Percentiles rank a stretch among this genome's conserved stretches.
phyloP scores from a whole-genome alignment of 2,329 filamentous ascomycete species.

The Didymella pomorum region DNA sequence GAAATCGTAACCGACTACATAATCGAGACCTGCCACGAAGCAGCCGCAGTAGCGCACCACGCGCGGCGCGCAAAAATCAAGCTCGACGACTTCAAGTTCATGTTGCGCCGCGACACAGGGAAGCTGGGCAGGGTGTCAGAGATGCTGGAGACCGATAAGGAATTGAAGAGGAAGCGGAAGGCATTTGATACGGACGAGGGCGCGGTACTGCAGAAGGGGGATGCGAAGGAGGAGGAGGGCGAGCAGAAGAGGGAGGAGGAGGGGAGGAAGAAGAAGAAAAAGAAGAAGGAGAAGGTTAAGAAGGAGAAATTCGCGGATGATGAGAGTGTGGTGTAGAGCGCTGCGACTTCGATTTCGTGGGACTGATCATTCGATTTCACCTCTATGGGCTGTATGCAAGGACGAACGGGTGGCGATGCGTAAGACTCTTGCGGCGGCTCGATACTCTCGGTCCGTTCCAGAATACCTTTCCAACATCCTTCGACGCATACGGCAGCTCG shows the following conservation, averaged over 20 bases:
- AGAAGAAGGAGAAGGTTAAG: slow-evolving; percentile 28
- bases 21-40: slow-evolving; percentile 90
- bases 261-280: slow-evolving; percentile 27
- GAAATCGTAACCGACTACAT: slow-evolving; percentile 95
- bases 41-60: slow-evolving; percentile 84
- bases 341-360: neutral
- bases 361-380: neutral
- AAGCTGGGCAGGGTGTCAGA: slow-evolving; percentile 91
- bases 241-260: slow-evolving; percentile 14
- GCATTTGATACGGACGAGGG: slow-evolving; percentile 74
- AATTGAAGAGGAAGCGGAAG: slow-evolving; percentile 84
- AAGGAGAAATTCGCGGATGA: slow-evolving; percentile 26
- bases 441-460: no score
- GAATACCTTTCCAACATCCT: neutral
- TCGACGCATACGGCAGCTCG: neutral
- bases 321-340: slow-evolving; percentile 17
- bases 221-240: slow-evolving; percentile 22
- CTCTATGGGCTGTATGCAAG: no score
- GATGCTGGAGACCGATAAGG: slow-evolving; percentile 85
- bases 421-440: no score
- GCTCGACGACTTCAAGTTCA: slow-evolving; percentile 96
- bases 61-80: slow-evolving; percentile 95
- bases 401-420: no score
- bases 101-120: slow-evolving; percentile 81
- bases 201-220: slow-evolving; percentile 58